A percentile compares a stretch with the other conserved stretches of the same genome.
phyloP scores from a whole-genome alignment of 2,329 filamentous ascomycete genomes.

The Cytospora paraplurivora region DNA sequence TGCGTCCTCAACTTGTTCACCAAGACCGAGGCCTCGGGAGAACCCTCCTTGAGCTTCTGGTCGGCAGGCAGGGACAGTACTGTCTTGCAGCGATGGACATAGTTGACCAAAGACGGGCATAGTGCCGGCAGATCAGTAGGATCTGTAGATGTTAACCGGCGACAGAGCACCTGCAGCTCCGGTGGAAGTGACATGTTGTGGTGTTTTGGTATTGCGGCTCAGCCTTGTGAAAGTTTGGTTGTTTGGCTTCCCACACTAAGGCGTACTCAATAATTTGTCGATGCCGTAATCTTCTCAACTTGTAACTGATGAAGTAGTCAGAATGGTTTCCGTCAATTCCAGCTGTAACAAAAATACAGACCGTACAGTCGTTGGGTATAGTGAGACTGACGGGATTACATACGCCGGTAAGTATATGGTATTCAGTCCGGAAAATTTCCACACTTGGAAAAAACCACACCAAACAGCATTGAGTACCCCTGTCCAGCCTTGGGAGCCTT shows the following conservation, averaged over 20 bases:
- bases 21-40: conserved; percentile 66
- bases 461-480: not conserved
- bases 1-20: conserved; percentile 82
- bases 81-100: conserved; percentile 58
- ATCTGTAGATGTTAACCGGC: conserved; percentile 70
- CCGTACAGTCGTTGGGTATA: not conserved
- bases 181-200: conserved; percentile 47
- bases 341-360: not conserved
- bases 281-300: not conserved
- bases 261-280: not conserved
- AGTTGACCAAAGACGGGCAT: conserved; percentile 67
- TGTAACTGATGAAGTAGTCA: no score
- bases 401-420: not conserved
- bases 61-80: conserved; percentile 66
- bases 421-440: conserved; percentile 2
- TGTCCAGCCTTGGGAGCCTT: conserved; percentile 4
- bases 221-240: conserved; percentile 9
- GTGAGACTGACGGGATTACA: not conserved
- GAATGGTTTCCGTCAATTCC: not conserved
- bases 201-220: conserved; percentile 9
- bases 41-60: conserved; percentile 59
- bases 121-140: conserved; percentile 73
- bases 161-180: conserved; percentile 66
- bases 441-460: not conserved
- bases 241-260: not conserved